Evolutionary conservation across 2,329 filamentous ascomycete species (phyloP).

Genomic region (Aspergillus unguis): DNA sequence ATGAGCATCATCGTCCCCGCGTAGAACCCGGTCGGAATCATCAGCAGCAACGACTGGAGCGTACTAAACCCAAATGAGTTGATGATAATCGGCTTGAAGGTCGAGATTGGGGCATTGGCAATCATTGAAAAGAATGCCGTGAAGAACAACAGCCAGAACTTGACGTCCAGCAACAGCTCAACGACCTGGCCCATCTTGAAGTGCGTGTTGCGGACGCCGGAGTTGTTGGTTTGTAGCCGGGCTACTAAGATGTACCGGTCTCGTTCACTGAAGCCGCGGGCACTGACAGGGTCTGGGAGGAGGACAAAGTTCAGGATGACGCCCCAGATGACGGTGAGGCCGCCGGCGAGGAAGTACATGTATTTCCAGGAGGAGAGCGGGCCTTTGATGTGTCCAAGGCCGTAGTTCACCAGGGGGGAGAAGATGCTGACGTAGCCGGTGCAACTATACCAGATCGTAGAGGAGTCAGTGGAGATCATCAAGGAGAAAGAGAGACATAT

Average conservation of each 20-base stretch:
- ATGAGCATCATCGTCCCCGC: conserved; percentile 41
- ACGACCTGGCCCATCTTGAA: conserved; percentile 45
- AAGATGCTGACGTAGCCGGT: conserved; percentile 47
- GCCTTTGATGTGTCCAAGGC: conserved; percentile 44
- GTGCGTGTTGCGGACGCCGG: conserved; percentile 39
- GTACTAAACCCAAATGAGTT: conserved; percentile 45
- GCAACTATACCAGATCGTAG: conserved; percentile 40
- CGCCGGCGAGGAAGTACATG: conserved; percentile 44
- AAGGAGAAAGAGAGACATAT: conserved; percentile 2
- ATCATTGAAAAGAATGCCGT: conserved; percentile 43
- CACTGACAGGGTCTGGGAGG: conserved; percentile 42
- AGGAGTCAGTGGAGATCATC: neutral
- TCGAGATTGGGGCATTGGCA: conserved; percentile 46
- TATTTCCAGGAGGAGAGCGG: conserved; percentile 40
- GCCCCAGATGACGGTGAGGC: conserved; percentile 43
- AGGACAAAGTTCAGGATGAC: conserved; percentile 39
- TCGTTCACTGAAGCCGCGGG: conserved; percentile 40
- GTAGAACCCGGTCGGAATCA: conserved; percentile 41
- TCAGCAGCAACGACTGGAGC: conserved; percentile 44
- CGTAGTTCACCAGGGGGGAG: conserved; percentile 49
- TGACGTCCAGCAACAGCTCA: conserved; percentile 15
- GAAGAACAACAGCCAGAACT: conserved; percentile 29
- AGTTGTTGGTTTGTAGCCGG: conserved; percentile 26
- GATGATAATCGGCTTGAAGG: conserved; percentile 48
- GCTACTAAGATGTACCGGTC: conserved; percentile 25